phyloP scores from a whole-genome alignment of 495 filamentous ascomycete genomes.

The Daldinia vernicosa region DNA sequence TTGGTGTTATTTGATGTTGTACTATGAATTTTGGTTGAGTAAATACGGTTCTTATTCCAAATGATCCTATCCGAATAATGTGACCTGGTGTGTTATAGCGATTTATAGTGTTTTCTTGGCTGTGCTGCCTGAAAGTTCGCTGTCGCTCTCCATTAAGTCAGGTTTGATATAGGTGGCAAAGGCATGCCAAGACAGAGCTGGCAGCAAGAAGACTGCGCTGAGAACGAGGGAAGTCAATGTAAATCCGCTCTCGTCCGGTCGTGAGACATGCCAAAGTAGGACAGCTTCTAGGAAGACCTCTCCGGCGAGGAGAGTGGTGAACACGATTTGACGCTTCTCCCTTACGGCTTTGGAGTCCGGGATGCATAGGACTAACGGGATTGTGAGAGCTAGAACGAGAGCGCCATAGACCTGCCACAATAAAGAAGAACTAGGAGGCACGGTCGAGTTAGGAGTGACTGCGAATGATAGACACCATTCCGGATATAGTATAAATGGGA shows the following conservation, averaged over 20 bases:
- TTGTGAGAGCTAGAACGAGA: conserved; percentile 29
- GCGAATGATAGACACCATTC: conserved; percentile 36
- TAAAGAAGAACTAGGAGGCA: conserved; percentile 31
- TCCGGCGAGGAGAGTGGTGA: conserved; percentile 28
- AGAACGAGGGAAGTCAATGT: conserved; percentile 26
- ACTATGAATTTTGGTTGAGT: not conserved
- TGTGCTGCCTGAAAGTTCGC: not conserved
- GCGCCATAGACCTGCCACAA: conserved; percentile 34
- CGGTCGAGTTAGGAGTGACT: not conserved
- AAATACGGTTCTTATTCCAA: not conserved
- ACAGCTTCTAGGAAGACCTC: conserved; percentile 30
- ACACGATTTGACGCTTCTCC: conserved; percentile 28
- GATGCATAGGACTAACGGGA: conserved; percentile 26
- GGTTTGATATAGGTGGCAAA: conserved; percentile 28
- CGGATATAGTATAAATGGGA: conserved; percentile 26
- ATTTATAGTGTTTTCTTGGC: conserved; percentile 21
- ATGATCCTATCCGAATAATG: not conserved
- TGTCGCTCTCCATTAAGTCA: conserved; percentile 8
- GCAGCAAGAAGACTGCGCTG: conserved; percentile 20
- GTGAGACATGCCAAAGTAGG: conserved; percentile 17
- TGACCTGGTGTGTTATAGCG: not conserved
- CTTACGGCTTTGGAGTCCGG: conserved; percentile 19
- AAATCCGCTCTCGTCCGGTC: conserved; percentile 17
- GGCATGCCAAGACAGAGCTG: conserved; percentile 32
- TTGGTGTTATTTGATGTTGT: not conserved